Conservation (phyloP, 2,329 filamentous ascomycete species). For the Clathrospora elynae region DNA sequence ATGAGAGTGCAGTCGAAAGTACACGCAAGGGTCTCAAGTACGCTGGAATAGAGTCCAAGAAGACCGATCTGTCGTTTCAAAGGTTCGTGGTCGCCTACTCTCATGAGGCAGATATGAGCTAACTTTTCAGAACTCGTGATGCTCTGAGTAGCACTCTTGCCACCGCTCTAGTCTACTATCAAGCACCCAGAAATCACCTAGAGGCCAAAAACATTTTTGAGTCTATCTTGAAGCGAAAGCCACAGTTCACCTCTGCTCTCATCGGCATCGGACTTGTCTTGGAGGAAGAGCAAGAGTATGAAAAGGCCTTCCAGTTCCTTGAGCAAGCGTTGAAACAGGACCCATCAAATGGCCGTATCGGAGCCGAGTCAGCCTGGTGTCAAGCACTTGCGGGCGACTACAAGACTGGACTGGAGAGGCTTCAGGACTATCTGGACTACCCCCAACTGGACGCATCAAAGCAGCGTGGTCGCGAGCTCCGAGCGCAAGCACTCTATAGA, state of each 20-base stretch:
- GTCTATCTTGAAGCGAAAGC: constrained; percentile 74
- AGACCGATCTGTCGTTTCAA: constrained; percentile 70
- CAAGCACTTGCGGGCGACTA: constrained; percentile 82
- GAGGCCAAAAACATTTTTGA: constrained; percentile 90
- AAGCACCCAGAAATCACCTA: constrained; percentile 84
- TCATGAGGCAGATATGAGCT: too few species aligned
- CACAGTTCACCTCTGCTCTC: constrained; percentile 76
- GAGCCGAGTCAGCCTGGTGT: constrained; percentile 90
- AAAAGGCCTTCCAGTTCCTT: constrained; percentile 79
- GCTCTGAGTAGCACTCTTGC: constrained; percentile 77
- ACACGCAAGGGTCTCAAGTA: constrained; percentile 74
- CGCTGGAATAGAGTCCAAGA: constrained; percentile 63
- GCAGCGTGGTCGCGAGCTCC: constrained; percentile 68
- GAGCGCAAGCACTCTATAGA: constrained; percentile 84
- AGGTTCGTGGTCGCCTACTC: too few species aligned
- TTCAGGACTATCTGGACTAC: constrained; percentile 69
- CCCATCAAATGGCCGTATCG: constrained; percentile 74
- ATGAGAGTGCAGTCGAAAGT: constrained; percentile 78
- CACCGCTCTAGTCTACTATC: constrained; percentile 87
- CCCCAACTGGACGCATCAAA: constrained; percentile 66
- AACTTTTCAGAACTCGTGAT: too few species aligned
- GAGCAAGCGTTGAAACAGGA: constrained; percentile 76
- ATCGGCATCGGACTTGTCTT: constrained; percentile 90
- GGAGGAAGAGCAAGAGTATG: constrained; percentile 90
- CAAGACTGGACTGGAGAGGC: constrained; percentile 66